Evolutionary conservation across 2,329 filamentous ascomycete species (phyloP), one percentile per base, ranked within the genome.

Genomic region (Plenodomus lindquistii): DNA sequence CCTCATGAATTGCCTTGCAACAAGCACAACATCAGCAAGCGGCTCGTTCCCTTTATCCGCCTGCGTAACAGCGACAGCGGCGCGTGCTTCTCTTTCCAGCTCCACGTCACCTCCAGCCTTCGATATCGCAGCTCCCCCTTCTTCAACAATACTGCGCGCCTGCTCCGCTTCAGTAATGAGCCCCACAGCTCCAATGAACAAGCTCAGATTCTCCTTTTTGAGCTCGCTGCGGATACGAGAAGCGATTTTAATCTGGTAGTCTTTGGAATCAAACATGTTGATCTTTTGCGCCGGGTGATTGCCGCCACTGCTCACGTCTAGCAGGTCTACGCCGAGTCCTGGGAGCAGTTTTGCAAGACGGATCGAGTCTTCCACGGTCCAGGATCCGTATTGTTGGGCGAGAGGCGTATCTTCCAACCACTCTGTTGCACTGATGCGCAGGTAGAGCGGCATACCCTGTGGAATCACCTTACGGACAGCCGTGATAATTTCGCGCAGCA

Each of bases 1-100:
- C 7, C 80, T 69, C 72, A 82, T 73, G 50, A 82, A 82, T 53
- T 82, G 79, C 37, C 79, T 71, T 0, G 75, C 80, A 29, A 82
- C 73, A n/a, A 82, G 55, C 19, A 81, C 70, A 0, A 76, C 75
- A 69, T 82, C 79, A 0, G 79, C 76, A 72, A 71, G 65, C 0
- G 66, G 65, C 38, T 67, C 65, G 2, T 57, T 54, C 1, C 60
- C 66, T 6, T 59, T 51, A 1, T 42, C 55, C 1, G 59, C 42
- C 31, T 75, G 67, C 0, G 73, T 76, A 65, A 75, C 69, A 15
- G 49, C 43, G 10, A 69, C 51, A 1, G 65, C 66, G 22, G 65
- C 58, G 19, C 62, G 57, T 0, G 71, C 73, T 37, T 69, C 66
- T 18, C 57, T 55, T 6, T 52, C 64, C 13, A 70, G 52, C 39